Conservation (phyloP, 1,284 basidiomycete genomes). For the Sanghuangporus baumii region DNA sequence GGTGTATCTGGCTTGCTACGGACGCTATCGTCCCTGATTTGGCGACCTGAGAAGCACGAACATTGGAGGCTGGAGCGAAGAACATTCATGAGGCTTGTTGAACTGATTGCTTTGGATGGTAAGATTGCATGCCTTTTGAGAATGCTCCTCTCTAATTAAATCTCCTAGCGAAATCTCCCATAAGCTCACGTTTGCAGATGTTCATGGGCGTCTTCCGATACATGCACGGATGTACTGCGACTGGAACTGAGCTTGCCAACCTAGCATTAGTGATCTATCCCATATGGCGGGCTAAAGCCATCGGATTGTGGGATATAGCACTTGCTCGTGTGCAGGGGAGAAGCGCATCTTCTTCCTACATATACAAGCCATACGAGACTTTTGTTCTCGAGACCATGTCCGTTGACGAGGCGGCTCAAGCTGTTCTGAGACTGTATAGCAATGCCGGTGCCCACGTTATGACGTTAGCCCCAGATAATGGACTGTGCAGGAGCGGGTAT, state of each 20-base stretch:
- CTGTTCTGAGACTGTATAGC: slow-evolving; percentile 29
- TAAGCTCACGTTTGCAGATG: slow-evolving; percentile 40
- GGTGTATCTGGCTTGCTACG: slow-evolving; percentile 35
- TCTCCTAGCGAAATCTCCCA: slow-evolving; percentile 30
- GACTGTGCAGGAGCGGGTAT: not conserved
- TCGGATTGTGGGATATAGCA: slow-evolving; percentile 32
- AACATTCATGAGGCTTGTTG: slow-evolving; percentile 49
- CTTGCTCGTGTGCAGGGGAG: slow-evolving; percentile 20
- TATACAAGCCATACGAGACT: slow-evolving; percentile 42
- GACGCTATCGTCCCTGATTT: slow-evolving; percentile 23
- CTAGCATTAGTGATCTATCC: slow-evolving; percentile 50
- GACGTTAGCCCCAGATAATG: not conserved
- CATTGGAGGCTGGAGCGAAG: slow-evolving; percentile 41
- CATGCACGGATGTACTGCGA: slow-evolving; percentile 32
- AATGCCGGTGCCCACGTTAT: slow-evolving; percentile 12
- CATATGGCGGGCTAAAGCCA: slow-evolving; percentile 33
- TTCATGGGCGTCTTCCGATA: slow-evolving; percentile 45
- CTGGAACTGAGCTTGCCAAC: slow-evolving; percentile 47
- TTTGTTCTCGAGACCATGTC: slow-evolving; percentile 48
- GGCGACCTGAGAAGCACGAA: slow-evolving; percentile 31
- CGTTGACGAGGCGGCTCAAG: slow-evolving; percentile 41
- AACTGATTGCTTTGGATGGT: slow-evolving; percentile 42
- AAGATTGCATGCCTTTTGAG: slow-evolving; percentile 10
- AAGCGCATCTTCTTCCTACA: slow-evolving; percentile 27
- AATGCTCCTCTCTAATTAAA: slow-evolving; percentile 6